phyloP scores from a whole-genome alignment of 169 alveolate genomes.

The Besnoitia besnoiti region DNA sequence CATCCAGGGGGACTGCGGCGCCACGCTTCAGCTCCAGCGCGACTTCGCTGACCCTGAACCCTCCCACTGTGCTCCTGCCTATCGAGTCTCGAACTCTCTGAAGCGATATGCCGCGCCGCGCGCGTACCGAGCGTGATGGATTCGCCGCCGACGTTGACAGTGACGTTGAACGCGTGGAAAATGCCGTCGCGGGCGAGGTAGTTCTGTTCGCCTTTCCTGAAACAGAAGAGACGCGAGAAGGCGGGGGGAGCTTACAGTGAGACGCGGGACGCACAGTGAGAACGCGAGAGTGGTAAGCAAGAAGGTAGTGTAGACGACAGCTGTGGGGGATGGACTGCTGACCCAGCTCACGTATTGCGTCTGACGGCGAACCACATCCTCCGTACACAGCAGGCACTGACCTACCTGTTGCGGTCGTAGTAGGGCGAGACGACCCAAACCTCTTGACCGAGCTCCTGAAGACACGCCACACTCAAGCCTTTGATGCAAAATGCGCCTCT shows the following conservation, averaged over 20 bases:
- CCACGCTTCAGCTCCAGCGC: no score
- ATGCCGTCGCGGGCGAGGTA: constrained; percentile 83
- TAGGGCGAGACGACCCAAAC: constrained; percentile 88
- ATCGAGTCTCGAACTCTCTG: no score
- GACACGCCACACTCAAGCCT: no score
- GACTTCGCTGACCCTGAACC: no score
- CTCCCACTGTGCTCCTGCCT: no score
- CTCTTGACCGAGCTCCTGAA: constrained; percentile 62
- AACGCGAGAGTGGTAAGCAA: background rate
- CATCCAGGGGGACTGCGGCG: no score
- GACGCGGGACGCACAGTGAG: background rate
- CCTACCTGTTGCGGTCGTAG: constrained; percentile 84
- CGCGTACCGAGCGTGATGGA: constrained; percentile 74
- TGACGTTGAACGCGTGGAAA: constrained; percentile 72
- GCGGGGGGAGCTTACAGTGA: no score
- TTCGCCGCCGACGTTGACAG: constrained; percentile 77
- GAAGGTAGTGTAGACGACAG: no score
- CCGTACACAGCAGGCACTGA: background rate
- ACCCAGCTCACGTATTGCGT: no score
- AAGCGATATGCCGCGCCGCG: no score
- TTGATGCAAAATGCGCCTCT: no score
- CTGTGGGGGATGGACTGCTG: no score
- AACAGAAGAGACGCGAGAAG: background rate
- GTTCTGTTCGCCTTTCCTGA: constrained; percentile 81
- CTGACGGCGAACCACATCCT: background rate